Conservation (phyloP, 805 yeast species). For the Saturnispora besseyi region DNA sequence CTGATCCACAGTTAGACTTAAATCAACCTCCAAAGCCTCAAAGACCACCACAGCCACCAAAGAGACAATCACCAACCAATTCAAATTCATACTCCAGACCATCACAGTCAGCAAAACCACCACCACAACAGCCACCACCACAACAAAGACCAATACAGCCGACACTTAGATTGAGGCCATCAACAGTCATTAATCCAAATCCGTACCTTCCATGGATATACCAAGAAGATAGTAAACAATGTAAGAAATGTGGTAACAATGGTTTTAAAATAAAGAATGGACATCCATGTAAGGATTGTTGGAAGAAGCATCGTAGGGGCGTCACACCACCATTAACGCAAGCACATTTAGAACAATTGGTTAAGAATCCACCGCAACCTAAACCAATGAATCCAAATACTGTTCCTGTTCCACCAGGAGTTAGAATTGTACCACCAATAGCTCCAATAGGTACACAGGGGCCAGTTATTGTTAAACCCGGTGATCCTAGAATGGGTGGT, state of each 20-base stretch:
- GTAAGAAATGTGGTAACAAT: constrained; percentile 66
- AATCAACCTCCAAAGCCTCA: neutral
- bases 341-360: constrained; percentile 10
- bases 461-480: constrained; percentile 51
- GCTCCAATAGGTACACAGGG: neutral
- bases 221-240: constrained; percentile 45
- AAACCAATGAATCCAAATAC: constrained; percentile 20
- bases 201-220: constrained; percentile 53
- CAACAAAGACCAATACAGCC: neutral
- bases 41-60: constrained; percentile 2
- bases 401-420: constrained; percentile 22
- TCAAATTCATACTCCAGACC: constrained; percentile 3
- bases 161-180: constrained; percentile 4
- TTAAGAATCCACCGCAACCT: constrained; percentile 11
- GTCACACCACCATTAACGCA: constrained; percentile 16
- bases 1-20: constrained; percentile 11
- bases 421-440: constrained; percentile 9
- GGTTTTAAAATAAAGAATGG: constrained; percentile 56
- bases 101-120: neutral
- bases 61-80: constrained; percentile 7
- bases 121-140: neutral
- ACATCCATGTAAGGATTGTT: constrained; percentile 61
- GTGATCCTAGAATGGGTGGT: constrained; percentile 76
- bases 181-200: constrained; percentile 26
- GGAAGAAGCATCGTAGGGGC: constrained; percentile 41